Conservation (phyloP, 1,284 basidiomycete genomes). For the Omphalotus olearius region DNA sequence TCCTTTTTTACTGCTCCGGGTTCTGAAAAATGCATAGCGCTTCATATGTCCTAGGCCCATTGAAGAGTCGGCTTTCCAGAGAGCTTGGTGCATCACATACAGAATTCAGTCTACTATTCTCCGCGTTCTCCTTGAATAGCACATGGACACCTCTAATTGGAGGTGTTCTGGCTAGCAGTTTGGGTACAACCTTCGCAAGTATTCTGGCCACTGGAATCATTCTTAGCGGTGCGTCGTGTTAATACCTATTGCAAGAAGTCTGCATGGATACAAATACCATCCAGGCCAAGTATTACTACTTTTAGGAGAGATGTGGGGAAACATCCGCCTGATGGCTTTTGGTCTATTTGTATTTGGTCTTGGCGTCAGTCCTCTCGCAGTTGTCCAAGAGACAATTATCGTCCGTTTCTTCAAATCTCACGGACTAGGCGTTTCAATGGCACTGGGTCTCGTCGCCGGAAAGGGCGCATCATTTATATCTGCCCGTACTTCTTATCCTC, state of each 20-base stretch:
- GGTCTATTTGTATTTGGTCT: constrained; percentile 79
- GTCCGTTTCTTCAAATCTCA: constrained; percentile 76
- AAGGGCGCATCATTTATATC: constrained; percentile 74
- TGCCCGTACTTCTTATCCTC: constrained; percentile 70
- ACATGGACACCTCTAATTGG: constrained; percentile 80
- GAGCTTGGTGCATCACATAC: constrained; percentile 75
- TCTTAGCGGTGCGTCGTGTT: constrained; percentile 43
- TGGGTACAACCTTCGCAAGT: constrained; percentile 67
- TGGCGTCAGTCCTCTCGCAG: constrained; percentile 72
- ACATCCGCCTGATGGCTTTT: constrained; percentile 60
- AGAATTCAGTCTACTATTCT: constrained; percentile 72
- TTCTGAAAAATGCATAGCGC: constrained; percentile 39
- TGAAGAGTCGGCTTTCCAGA: constrained; percentile 67
- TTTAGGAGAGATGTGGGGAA: constrained; percentile 53
- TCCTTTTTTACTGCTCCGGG: constrained; percentile 4
- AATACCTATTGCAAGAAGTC: neutral
- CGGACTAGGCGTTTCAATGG: constrained; percentile 75
- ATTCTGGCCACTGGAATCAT: constrained; percentile 71
- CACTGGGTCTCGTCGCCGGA: constrained; percentile 73
- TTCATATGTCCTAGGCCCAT: constrained; percentile 66
- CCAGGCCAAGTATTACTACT: constrained; percentile 61
- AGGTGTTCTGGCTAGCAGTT: constrained; percentile 59
- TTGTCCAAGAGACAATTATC: constrained; percentile 76
- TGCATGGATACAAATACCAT: constrained; percentile 10
- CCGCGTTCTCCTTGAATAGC: constrained; percentile 71